Percentiles rank a stretch among this genome's conserved stretches.
Conservation (phyloP, 1,139 yeast species). For the Pichia sp. region DNA sequence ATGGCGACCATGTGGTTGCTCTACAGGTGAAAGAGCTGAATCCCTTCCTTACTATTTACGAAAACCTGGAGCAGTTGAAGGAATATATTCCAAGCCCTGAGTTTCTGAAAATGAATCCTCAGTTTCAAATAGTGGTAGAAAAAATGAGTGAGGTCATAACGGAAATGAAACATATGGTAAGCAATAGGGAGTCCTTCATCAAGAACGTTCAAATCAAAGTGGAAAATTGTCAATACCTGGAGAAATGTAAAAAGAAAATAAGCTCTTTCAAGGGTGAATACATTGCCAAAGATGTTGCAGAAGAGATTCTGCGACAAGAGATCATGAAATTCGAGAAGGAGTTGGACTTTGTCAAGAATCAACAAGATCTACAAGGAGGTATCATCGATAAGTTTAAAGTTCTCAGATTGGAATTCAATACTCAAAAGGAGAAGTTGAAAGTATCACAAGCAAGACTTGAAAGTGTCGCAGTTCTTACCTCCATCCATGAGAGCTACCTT, state of each 20-base stretch:
- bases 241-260: too few species aligned
- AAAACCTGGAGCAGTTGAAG: constrained; percentile 33
- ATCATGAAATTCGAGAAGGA: constrained; percentile 35
- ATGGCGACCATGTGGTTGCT: constrained; percentile 51
- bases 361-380: too few species aligned
- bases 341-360: constrained; percentile 30
- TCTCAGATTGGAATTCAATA: constrained; percentile 34
- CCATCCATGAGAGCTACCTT: constrained; percentile 43
- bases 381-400: constrained; percentile 37
- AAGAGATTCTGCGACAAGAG: constrained; percentile 28
- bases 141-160: too few species aligned
- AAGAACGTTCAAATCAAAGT: neutral
- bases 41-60: constrained; percentile 34
- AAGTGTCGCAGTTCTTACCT: constrained; percentile 48
- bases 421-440: constrained; percentile 26
- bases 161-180: too few species aligned
- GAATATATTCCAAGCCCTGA: constrained; percentile 41
- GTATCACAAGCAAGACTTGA: constrained; percentile 34
- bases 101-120: constrained; percentile 36
- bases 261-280: too few species aligned
- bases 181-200: too few species aligned
- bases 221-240: neutral
- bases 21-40: constrained; percentile 39
- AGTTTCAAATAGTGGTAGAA: constrained; percentile 3
- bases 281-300: constrained; percentile 2